These are phyloP conservation scores for Chlorophyllum brunneum DNA, from an alignment of 768 basidiomycete species.

Conservation along the genomic window DNA sequence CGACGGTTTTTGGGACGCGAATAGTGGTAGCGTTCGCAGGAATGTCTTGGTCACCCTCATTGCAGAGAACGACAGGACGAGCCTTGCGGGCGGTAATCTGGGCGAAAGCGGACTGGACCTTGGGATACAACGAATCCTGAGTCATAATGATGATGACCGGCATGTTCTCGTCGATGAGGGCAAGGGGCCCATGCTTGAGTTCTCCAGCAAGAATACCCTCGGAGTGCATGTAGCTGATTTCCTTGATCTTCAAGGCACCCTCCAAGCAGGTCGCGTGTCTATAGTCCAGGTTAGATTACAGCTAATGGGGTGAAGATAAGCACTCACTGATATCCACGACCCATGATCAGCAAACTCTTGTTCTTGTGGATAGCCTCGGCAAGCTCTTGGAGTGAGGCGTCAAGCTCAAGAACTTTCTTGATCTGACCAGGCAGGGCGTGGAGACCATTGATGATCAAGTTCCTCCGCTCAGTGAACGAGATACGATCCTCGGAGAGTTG, in stretches of 20 bases:
- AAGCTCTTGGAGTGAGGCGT: constrained; percentile 73
- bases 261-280: constrained; percentile 96
- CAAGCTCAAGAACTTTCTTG: constrained; percentile 79
- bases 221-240: constrained; percentile 91
- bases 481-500: constrained; percentile 97
- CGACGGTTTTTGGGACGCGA: constrained; percentile 91
- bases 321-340: constrained; percentile 90
- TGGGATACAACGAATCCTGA: constrained; percentile 95
- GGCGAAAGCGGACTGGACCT: constrained; percentile 93
- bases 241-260: constrained; percentile 99
- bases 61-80: constrained; percentile 91
- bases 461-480: constrained; percentile 85
- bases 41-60: constrained; percentile 85
- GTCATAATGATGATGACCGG: constrained; percentile 99
- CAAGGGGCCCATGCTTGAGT: constrained; percentile 97
- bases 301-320: constrained; percentile 6
- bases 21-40: constrained; percentile 77
- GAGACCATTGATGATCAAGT: constrained; percentile 90
- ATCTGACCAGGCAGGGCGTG: constrained; percentile 90
- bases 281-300: neutral
- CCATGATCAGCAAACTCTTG: constrained; percentile 93
- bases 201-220: constrained; percentile 96
- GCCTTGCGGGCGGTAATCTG: constrained; percentile 99
- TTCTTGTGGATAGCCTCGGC: constrained; percentile 78
- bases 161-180: constrained; percentile 98